Evolutionary conservation across 768 basidiomycete species (phyloP).

Genomic region (Erythrobasidium yunnanense): DNA sequence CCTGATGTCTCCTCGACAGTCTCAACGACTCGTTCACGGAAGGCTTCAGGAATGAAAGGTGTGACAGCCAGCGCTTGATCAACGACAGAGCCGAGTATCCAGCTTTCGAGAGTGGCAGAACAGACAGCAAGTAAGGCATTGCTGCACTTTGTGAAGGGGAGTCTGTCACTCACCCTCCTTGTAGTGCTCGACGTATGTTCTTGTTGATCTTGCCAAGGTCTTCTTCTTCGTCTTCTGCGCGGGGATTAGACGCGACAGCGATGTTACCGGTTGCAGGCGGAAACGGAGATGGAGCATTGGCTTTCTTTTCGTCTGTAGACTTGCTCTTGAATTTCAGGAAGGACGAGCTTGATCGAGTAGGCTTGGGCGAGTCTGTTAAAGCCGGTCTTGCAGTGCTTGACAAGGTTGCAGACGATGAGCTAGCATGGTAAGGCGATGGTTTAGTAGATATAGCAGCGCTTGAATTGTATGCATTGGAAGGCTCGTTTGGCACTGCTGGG

Average conservation of each 20-base stretch:
- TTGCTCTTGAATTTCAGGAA: constrained; percentile 7
- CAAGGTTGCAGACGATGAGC: background rate
- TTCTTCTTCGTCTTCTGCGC: constrained; percentile 1
- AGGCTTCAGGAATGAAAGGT: background rate
- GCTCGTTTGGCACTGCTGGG: background rate
- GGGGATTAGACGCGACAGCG: background rate
- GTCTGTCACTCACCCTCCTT: constrained; percentile 5
- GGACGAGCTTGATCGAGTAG: background rate
- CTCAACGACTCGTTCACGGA: constrained; percentile 5
- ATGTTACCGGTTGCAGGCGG: background rate
- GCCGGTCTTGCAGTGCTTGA: background rate
- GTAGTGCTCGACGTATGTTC: background rate
- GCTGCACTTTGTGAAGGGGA: background rate
- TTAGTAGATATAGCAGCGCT: background rate
- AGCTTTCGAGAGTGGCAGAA: background rate
- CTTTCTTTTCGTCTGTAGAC: background rate
- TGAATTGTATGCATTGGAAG: background rate
- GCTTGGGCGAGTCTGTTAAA: background rate
- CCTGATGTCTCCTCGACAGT: constrained; percentile 9
- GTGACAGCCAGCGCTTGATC: constrained; percentile 11
- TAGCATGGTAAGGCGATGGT: background rate
- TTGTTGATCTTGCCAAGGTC: constrained; percentile 7
- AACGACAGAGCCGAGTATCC: background rate
- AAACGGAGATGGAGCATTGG: background rate
- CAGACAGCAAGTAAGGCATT: too few relatives aligned